Percentiles rank a stretch among this genome's conserved stretches.
These are phyloP conservation scores for Penicillium subrubescens DNA, from an alignment of 495 filamentous ascomycete species.

Conservation along the genomic window DNA sequence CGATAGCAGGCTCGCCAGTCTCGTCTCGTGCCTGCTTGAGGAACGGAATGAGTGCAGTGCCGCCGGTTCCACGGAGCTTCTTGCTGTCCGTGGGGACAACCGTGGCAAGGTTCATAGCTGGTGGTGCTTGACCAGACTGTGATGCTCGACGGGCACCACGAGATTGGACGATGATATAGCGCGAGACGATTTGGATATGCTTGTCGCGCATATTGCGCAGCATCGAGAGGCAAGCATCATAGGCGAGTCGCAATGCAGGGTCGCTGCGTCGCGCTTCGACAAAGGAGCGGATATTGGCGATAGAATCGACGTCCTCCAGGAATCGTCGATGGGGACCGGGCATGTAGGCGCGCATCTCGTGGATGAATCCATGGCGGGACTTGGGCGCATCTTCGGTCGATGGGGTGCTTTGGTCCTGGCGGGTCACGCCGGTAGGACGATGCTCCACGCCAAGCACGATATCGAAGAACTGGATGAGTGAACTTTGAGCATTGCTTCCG, in stretches of 20 bases:
- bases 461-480: constrained; percentile 93
- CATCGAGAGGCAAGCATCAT: constrained; percentile 89
- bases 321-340: constrained; percentile 90
- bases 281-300: constrained; percentile 87
- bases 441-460: constrained; percentile 90
- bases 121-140: constrained; percentile 44
- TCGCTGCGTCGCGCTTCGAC: constrained; percentile 67
- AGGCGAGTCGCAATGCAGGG: constrained; percentile 71
- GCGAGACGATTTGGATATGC: constrained; percentile 93
- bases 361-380: constrained; percentile 81
- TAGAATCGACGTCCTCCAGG: constrained; percentile 72
- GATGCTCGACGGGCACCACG: constrained; percentile 54
- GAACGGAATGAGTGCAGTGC: constrained; percentile 90
- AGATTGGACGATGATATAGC: constrained; percentile 82
- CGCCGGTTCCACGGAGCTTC: constrained; percentile 85
- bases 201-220: constrained; percentile 87
- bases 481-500: constrained; percentile 94
- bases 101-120: constrained; percentile 67
- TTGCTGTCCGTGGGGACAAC: constrained; percentile 47
- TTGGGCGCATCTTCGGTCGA: constrained; percentile 19
- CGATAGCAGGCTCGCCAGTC: constrained; percentile 88
- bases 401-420: constrained; percentile 23
- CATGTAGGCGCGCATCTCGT: constrained; percentile 97
- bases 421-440: constrained; percentile 79
- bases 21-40: constrained; percentile 94